Evolutionary conservation across 1,139 yeast genomes (phyloP), one percentile per base, ranked within the genome.

Genomic region (Suhomyces coccinellae): DNA sequence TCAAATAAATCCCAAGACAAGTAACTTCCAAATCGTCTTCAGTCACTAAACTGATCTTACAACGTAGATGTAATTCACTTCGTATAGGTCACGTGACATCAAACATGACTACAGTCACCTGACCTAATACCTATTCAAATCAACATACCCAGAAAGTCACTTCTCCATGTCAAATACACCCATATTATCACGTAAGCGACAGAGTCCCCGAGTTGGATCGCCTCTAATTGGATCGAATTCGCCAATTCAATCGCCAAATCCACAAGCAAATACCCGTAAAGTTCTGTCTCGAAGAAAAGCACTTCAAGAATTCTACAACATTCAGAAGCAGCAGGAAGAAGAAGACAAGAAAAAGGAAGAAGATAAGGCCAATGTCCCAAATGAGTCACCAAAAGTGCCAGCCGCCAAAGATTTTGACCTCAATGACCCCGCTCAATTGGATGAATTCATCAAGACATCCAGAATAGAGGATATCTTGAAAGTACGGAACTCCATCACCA

Each of bases 271-370:
- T 15, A 36, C 58, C 17, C 53, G 76, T 28, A 70, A 67, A 47
- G 67, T 71, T 0, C 72, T 67, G 69, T 63, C 71, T 4, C 55
- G 77, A 42, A 61, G 79, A 34, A 69, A 66, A 52, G 78, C 77
- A 11, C 60, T 74, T 7, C 77, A 74, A 46, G 77, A 73, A 41
- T 73, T 71, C 52, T 73, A 73, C 51, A 67, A 69, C 40, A 54
- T 72, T 16, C 66, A 63, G 24, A 20, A 20, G 40, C 56, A 61
- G 10, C 57, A 57, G 34, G 47, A 48, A 22, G 46, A 49, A 24
- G 44, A 45, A 26, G 50, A 36, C 14, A 44, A 46, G 8, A 45
- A 41, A 15, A 48, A 49, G 31, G n/a, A 38, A 11, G 27, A 28
- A 26, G 17, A 17, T 7, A 24, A 6, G 4, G 33, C 34, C 39